phyloP scores from a whole-genome alignment of 768 basidiomycete genomes.

The Phallus indusiatus region DNA sequence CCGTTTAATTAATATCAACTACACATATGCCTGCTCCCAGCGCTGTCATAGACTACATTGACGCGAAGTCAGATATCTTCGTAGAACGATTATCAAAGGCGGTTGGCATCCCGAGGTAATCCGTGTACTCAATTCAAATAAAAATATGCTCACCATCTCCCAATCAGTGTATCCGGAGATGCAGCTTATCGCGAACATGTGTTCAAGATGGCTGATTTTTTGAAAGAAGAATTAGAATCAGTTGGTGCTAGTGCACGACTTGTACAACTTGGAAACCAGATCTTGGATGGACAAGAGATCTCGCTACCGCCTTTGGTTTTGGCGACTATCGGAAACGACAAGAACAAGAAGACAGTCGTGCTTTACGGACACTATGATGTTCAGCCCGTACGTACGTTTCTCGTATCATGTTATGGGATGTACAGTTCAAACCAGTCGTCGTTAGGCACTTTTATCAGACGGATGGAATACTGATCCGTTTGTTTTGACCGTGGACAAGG shows the following conservation, averaged over 20 bases:
- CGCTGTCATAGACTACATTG: conserved; percentile 37
- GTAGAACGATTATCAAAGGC: conserved; percentile 73
- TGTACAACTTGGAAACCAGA: conserved; percentile 69
- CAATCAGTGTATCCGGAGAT: conserved; percentile 60
- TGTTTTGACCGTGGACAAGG: conserved; percentile 45
- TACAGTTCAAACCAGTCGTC: not conserved
- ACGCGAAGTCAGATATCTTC: conserved; percentile 60
- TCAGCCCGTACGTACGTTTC: conserved; percentile 55
- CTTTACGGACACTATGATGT: conserved; percentile 96
- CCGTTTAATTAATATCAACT: too few species aligned
- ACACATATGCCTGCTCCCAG: conserved; percentile 2
- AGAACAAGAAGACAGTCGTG: conserved; percentile 85
- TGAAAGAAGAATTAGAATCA: conserved; percentile 61
- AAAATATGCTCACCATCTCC: not conserved
- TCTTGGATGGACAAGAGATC: conserved; percentile 59
- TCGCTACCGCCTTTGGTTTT: conserved; percentile 77
- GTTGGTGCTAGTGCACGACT: conserved; percentile 72
- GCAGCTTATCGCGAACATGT: conserved; percentile 65
- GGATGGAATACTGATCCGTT: conserved; percentile 91
- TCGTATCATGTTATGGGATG: not conserved
- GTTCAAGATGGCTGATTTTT: conserved; percentile 77
- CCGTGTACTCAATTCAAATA: not conserved
- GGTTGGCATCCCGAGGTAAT: conserved; percentile 72
- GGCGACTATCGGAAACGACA: conserved; percentile 67
- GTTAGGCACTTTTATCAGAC: conserved; percentile 40